Evolutionary conservation across 1,284 basidiomycete genomes (phyloP).

Genomic region (Stereum hirsutum): DNA sequence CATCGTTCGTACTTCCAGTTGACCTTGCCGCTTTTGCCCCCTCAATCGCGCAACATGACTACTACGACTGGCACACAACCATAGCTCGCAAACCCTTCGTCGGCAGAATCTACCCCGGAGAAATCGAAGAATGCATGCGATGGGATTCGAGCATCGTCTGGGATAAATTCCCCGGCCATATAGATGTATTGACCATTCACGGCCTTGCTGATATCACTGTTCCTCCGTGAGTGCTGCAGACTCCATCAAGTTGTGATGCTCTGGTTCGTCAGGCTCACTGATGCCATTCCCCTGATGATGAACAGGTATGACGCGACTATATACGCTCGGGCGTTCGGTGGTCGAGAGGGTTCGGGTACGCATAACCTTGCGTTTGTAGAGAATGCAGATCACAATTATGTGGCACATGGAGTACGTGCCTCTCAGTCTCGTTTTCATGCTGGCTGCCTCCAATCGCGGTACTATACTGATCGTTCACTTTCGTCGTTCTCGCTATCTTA

Average conservation of each 20-base stretch:
- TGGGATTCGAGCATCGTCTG: conserved; percentile 60
- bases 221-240: conserved; percentile 50
- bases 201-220: conserved; percentile 57
- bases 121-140: conserved; percentile 46
- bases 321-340: conserved; percentile 51
- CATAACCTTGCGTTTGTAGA: conserved; percentile 61
- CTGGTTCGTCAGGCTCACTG: too few species aligned
- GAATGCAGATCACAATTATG: conserved; percentile 69
- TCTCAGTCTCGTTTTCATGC: too few species aligned
- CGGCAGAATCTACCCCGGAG: conserved; percentile 44
- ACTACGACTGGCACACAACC: conserved; percentile 43
- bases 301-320: conserved; percentile 61
- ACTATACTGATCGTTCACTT: too few species aligned
- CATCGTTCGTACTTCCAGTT: too few species aligned
- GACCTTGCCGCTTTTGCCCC: too few species aligned
- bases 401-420: too few species aligned
- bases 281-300: not conserved
- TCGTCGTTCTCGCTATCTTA: too few species aligned
- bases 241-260: too few species aligned
- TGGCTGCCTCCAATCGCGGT: too few species aligned
- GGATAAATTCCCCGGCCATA: conserved; percentile 47
- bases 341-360: conserved; percentile 49
- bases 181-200: conserved; percentile 62
- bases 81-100: conserved; percentile 52
- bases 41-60: conserved; percentile 43